These are phyloP conservation scores for Hansfordia pulvinata DNA, from an alignment of 2,329 filamentous ascomycete species.

Conservation along the genomic window DNA sequence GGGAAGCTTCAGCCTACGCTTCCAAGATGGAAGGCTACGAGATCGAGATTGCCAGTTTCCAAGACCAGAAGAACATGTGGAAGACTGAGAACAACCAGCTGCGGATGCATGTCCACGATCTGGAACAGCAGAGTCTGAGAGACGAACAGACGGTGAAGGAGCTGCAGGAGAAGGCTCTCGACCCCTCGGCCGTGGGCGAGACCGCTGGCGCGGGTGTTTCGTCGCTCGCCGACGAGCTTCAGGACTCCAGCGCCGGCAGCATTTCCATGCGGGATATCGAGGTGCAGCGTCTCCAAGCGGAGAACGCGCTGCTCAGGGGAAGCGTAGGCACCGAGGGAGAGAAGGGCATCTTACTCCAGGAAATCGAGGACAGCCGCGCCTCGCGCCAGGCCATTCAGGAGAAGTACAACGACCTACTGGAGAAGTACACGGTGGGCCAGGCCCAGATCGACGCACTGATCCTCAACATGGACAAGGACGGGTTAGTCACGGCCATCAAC, in stretches of 20 bases:
- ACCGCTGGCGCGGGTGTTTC: constrained; percentile 8
- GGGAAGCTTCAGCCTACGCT: constrained; percentile 16
- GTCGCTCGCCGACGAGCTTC: constrained; percentile 45
- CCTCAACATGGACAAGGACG: constrained; percentile 35
- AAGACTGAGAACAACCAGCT: constrained; percentile 30
- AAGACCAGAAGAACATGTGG: constrained; percentile 27
- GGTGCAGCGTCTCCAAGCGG: constrained; percentile 44
- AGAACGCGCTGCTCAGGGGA: constrained; percentile 44
- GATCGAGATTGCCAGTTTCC: constrained; percentile 23
- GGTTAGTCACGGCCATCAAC: constrained; percentile 33
- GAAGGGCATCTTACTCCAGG: constrained; percentile 36
- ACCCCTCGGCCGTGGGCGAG: constrained; percentile 21
- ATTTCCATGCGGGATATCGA: constrained; percentile 31
- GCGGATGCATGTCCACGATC: constrained; percentile 18
- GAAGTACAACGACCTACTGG: constrained; percentile 41
- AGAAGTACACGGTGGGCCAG: constrained; percentile 42
- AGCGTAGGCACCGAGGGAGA: constrained; percentile 40
- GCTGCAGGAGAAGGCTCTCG: constrained; percentile 42
- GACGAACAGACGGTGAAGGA: constrained; percentile 43
- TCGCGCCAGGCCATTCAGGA: constrained; percentile 37
- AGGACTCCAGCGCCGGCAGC: constrained; percentile 28
- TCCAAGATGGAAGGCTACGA: constrained; percentile 20
- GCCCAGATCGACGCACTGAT: constrained; percentile 43
- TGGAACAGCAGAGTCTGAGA: constrained; percentile 28
- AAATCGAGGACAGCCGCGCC: constrained; percentile 39